Evolutionary conservation across 2,329 filamentous ascomycete genomes (phyloP).

Genomic region (Coleophoma cylindrospora): DNA sequence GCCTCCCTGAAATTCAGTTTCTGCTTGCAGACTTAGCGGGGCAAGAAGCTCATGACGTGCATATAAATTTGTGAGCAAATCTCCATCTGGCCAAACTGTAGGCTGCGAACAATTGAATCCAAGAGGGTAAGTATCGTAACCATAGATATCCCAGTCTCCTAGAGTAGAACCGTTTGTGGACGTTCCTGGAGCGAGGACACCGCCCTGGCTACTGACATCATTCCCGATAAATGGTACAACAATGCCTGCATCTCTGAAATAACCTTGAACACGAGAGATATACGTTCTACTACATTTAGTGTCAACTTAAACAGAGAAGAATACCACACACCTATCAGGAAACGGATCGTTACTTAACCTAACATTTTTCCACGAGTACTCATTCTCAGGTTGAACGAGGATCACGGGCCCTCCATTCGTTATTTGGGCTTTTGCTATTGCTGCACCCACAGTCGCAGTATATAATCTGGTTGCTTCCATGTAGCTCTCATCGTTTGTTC

Average conservation of each 20-base stretch:
- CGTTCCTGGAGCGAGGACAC: conserved; percentile 7
- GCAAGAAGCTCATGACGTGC: conserved; percentile 50
- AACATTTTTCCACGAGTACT: conserved; percentile 46
- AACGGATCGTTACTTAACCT: too few relatives aligned
- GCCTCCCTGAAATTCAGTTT: conserved; percentile 48
- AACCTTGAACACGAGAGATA: conserved; percentile 35
- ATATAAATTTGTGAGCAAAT: conserved; percentile 42
- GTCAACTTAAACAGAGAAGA: too few relatives aligned
- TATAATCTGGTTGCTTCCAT: conserved; percentile 63
- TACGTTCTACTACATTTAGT: conserved; percentile 9
- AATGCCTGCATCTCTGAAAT: conserved; percentile 58
- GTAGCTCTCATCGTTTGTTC: conserved; percentile 56
- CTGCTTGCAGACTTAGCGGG: conserved; percentile 57
- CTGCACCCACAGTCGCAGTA: conserved; percentile 51
- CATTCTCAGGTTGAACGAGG: conserved; percentile 74
- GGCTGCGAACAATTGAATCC: conserved; percentile 4
- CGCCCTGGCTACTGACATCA: conserved; percentile 40
- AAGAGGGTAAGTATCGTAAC: conserved; percentile 31
- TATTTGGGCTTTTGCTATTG: conserved; percentile 70
- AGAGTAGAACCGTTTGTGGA: not conserved
- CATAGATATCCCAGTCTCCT: conserved; percentile 17
- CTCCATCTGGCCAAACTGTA: conserved; percentile 1
- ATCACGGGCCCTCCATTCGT: conserved; percentile 74
- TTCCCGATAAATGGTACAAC: conserved; percentile 71
- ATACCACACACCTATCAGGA: conserved; percentile 17